Percentiles rank a stretch among this genome's conserved stretches.
Evolutionary conservation across 75 land plant genomes (phyloP).

Genomic region (Pinus taeda): DNA sequence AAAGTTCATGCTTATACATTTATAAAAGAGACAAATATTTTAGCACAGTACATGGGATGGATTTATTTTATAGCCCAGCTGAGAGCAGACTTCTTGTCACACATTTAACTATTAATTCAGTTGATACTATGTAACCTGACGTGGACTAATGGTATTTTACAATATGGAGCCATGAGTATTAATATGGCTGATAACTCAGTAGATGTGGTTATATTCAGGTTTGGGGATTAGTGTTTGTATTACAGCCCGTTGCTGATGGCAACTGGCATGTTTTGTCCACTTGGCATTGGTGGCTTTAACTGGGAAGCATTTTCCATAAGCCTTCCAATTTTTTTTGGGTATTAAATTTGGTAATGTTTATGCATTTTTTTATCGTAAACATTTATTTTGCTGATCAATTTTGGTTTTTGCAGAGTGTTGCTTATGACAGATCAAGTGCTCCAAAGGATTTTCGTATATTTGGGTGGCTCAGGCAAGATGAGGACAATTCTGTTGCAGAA

Average conservation of each 20-base stretch:
- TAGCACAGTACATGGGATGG: neutral
- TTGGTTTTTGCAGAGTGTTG: slow-evolving; percentile 61
- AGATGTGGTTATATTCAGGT: neutral
- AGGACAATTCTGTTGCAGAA: slow-evolving; percentile 17
- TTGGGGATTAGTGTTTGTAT: neutral
- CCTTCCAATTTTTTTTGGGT: no score
- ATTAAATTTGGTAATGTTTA: no score
- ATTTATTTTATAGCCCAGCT: neutral
- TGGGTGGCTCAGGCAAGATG: slow-evolving; percentile 61
- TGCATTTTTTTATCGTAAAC: neutral
- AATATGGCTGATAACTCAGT: neutral
- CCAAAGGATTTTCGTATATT: slow-evolving; percentile 75
- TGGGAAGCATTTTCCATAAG: no score
- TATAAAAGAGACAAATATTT: no score
- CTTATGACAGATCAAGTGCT: slow-evolving; percentile 82
- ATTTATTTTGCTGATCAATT: neutral
- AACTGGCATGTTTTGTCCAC: neutral
- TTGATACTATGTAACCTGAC: neutral
- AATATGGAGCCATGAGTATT: neutral
- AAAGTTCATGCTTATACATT: neutral
- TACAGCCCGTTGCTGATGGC: neutral
- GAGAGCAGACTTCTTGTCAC: neutral
- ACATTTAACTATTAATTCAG: neutral
- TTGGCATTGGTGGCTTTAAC: neutral
- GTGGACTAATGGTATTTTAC: neutral